Percentiles rank a stretch among this genome's conserved stretches.
These are phyloP conservation scores for Talaromyces piceae DNA, from an alignment of 2,329 filamentous ascomycete species.

Conservation along the genomic window DNA sequence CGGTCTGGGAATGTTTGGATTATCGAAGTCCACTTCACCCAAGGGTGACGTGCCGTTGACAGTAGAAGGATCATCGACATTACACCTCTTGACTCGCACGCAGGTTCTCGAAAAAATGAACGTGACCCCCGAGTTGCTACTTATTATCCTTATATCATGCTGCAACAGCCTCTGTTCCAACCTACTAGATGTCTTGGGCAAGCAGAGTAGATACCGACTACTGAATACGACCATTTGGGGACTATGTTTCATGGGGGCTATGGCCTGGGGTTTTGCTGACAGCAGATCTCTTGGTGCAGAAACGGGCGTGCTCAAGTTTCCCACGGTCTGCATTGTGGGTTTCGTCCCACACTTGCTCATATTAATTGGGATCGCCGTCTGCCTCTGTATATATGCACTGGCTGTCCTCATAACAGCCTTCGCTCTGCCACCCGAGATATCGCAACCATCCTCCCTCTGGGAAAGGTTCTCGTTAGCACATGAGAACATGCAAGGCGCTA, in stretches of 20 bases:
- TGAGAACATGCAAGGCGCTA: conserved; percentile 84
- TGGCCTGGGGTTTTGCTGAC: conserved; percentile 64
- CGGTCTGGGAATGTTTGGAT: conserved; percentile 58
- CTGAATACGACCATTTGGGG: conserved; percentile 86
- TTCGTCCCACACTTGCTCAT: conserved; percentile 94
- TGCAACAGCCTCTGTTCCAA: conserved; percentile 86
- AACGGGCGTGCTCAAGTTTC: conserved; percentile 69
- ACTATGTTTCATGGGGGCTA: conserved; percentile 77
- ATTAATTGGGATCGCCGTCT: conserved; percentile 67
- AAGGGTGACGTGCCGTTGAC: conserved; percentile 40
- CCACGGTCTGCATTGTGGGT: conserved; percentile 88
- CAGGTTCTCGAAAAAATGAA: conserved; percentile 74
- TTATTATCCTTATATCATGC: conserved; percentile 80
- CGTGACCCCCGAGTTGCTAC: conserved; percentile 77
- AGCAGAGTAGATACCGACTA: conserved; percentile 73
- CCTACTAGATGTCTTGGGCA: conserved; percentile 67
- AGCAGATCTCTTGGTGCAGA: conserved; percentile 38
- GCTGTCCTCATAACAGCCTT: conserved; percentile 70
- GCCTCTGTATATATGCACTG: conserved; percentile 66
- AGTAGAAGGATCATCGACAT: conserved; percentile 22
- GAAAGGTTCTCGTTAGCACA: conserved; percentile 66
- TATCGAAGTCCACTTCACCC: conserved; percentile 36
- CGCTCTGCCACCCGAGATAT: conserved; percentile 50
- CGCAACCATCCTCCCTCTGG: conserved; percentile 38
- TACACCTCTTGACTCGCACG: conserved; percentile 31